These are phyloP conservation scores for Rosa hybrid DNA, from an alignment of 331 rosid species.

Conservation along the genomic window DNA sequence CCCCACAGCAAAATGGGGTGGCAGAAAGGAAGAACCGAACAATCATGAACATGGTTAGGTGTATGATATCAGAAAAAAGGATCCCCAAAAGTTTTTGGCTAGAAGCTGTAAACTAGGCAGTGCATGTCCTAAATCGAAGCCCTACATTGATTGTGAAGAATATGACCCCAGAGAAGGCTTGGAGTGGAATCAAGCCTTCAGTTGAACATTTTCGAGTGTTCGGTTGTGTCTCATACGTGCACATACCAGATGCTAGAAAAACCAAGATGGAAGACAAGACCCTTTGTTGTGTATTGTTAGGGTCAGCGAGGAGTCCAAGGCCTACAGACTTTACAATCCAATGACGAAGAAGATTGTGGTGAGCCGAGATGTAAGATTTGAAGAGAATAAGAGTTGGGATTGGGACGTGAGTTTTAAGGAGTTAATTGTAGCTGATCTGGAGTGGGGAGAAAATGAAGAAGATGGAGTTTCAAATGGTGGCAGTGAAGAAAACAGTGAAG, in stretches of 20 bases:
- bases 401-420: neutral
- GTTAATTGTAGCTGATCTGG: neutral
- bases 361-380: neutral
- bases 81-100: no score
- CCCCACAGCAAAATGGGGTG: no score
- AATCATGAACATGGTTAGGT: no score
- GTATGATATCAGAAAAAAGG: no score
- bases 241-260: neutral
- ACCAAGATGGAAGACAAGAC: neutral
- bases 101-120: no score
- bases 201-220: no score
- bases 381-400: neutral
- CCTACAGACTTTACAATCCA: neutral
- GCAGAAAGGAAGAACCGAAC: no score
- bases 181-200: no score
- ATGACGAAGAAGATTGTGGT: neutral
- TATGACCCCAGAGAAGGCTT: no score
- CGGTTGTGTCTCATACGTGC: no score
- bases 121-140: no score
- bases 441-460: neutral
- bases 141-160: no score
- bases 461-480: neutral
- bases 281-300: neutral
- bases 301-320: neutral
- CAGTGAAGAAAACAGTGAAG: neutral